A percentile compares a stretch with the other conserved stretches of the same genome.
These are phyloP conservation scores for Cornus florida DNA, from an alignment of 148 eudicot species.

Conservation along the genomic window DNA sequence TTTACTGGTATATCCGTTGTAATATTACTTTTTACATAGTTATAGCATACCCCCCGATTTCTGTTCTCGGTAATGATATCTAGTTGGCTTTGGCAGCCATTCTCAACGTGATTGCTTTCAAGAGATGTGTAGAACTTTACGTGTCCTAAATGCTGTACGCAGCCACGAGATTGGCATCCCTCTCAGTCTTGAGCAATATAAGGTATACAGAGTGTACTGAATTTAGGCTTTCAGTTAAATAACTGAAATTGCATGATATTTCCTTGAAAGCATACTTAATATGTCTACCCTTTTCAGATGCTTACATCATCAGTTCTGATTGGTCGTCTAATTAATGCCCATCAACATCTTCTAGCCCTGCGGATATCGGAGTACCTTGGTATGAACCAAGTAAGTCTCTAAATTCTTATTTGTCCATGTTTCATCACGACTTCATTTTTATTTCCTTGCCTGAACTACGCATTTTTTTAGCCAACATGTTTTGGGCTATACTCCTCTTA, in stretches of 20 bases:
- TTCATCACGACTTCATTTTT: not conserved
- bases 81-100: conserved; percentile 99
- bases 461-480: not conserved
- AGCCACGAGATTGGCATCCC: conserved; percentile 83
- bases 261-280: conserved; percentile 10
- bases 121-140: conserved; percentile 92
- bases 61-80: conserved; percentile 69
- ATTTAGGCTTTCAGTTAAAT: conserved; percentile 7
- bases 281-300: conserved; percentile 46
- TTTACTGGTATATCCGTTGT: not conserved
- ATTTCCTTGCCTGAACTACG: not conserved
- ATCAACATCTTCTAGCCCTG: conserved; percentile 80
- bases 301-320: conserved; percentile 89
- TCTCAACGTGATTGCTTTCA: conserved; percentile 91
- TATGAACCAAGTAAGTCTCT: conserved; percentile 65
- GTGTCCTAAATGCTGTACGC: conserved; percentile 93
- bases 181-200: conserved; percentile 91
- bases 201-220: conserved; percentile 41
- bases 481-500: no score
- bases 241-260: not conserved
- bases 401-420: not conserved
- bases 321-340: conserved; percentile 86
- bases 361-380: conserved; percentile 84
- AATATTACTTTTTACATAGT: not conserved
- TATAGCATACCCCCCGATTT: conserved; percentile 35